Evolutionary conservation across 768 basidiomycete genomes (phyloP).

Genomic region (Sarcomyxa edulis): DNA sequence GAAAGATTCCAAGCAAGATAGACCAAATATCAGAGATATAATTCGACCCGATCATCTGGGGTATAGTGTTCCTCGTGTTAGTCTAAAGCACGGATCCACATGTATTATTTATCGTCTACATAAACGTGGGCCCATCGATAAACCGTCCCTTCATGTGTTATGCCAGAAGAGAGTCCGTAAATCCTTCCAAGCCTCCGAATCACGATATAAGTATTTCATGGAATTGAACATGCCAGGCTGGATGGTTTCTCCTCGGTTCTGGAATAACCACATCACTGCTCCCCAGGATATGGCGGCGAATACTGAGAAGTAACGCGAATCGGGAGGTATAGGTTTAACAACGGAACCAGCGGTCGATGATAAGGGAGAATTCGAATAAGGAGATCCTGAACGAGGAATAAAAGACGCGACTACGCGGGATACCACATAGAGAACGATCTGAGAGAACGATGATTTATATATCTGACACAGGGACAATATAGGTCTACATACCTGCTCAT

Average conservation of each 20-base stretch:
- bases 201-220: conserved; percentile 93
- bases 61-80: no score
- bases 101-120: no score
- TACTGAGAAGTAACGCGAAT: conserved; percentile 76
- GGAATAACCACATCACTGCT: conserved; percentile 94
- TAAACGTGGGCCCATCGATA: not conserved
- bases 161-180: conserved; percentile 88
- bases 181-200: conserved; percentile 83
- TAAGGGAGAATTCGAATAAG: conserved; percentile 43
- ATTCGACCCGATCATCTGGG: no score
- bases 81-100: no score
- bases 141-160: conserved; percentile 75
- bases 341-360: conserved; percentile 33
- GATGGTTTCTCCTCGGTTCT: conserved; percentile 81
- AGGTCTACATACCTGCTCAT: conserved; percentile 70
- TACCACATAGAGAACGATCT: conserved; percentile 97
- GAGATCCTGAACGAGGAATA: conserved; percentile 68
- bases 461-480: conserved; percentile 4
- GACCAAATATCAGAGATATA: conserved; percentile 39
- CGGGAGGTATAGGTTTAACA: conserved; percentile 74
- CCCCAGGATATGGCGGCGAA: conserved; percentile 93
- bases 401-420: conserved; percentile 90
- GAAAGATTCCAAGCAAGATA: conserved; percentile 44
- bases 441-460: conserved; percentile 6
- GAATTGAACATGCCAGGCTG: conserved; percentile 97